Percentiles rank a stretch among this genome's conserved stretches.
Conservation (phyloP, 2,329 filamentous ascomycete genomes). For the Aspergillus neoniger region DNA sequence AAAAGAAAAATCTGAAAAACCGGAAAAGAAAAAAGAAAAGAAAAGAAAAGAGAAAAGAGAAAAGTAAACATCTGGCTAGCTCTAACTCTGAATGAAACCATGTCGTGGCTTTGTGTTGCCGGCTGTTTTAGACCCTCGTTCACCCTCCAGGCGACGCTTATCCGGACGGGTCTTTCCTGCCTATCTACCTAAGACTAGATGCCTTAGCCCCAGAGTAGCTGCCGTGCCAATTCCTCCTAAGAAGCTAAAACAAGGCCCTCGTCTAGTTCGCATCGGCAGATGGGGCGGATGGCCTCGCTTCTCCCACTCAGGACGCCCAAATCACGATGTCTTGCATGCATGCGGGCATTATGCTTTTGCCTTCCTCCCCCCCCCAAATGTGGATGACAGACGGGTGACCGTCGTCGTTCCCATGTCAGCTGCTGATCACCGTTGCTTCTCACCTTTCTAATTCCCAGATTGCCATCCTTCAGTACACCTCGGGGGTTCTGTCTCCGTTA, state of each 20-base stretch:
- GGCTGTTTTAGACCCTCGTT: neutral
- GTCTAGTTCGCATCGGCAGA: slow-evolving; percentile 14
- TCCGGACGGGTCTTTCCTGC: slow-evolving; percentile 1
- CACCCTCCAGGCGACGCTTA: neutral
- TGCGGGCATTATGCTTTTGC: slow-evolving; percentile 15
- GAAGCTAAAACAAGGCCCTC: slow-evolving; percentile 14
- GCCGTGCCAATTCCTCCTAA: neutral
- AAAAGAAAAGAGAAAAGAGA: neutral
- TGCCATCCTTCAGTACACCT: neutral
- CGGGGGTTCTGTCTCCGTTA: neutral
- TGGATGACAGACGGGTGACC: slow-evolving; percentile 10
- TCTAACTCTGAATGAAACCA: neutral
- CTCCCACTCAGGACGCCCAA: slow-evolving; percentile 13
- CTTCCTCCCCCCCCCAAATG: slow-evolving; percentile 4
- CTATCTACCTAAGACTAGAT: slow-evolving; percentile 6
- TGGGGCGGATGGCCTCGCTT: slow-evolving; percentile 11
- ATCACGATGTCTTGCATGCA: slow-evolving; percentile 23
- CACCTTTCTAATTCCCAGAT: slow-evolving; percentile 1
- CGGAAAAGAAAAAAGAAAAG: neutral
- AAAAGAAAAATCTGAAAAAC: neutral
- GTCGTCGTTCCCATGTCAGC: slow-evolving; percentile 6
- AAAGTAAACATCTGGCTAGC: neutral
- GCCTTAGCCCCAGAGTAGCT: neutral
- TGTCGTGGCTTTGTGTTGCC: neutral
- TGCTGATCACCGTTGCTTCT: slow-evolving; percentile 16